Conservation (phyloP, 495 filamentous ascomycete genomes). For the Barbatosphaeria neglecta region DNA sequence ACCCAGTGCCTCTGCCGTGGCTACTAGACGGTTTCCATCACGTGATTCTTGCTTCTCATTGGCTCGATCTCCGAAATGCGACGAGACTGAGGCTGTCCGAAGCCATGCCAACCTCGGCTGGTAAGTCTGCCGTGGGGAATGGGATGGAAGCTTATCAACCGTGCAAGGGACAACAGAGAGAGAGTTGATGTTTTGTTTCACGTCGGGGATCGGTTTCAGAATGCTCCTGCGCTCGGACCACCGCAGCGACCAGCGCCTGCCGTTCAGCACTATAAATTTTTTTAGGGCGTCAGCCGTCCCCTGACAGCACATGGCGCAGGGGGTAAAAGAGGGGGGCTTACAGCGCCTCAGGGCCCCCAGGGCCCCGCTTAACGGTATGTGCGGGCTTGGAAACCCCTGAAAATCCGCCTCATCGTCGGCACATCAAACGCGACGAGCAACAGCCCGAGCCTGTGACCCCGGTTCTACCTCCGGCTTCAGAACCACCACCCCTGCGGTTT, state of each 20-base stretch:
- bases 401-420: background rate
- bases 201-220: background rate
- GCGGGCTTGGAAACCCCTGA: conserved; percentile 1
- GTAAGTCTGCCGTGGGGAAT: too few relatives aligned
- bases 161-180: too few relatives aligned
- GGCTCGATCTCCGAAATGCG: too few relatives aligned
- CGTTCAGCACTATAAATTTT: background rate
- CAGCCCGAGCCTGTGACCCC: background rate
- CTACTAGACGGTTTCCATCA: too few relatives aligned
- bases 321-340: background rate
- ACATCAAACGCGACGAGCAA: background rate
- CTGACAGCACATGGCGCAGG: background rate
- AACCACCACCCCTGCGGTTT: too few relatives aligned
- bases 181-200: background rate
- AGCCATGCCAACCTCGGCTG: too few relatives aligned
- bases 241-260: background rate
- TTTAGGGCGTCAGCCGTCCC: background rate
- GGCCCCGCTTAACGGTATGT: background rate
- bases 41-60: too few relatives aligned
- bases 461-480: background rate
- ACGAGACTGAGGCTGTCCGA: too few relatives aligned
- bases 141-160: too few relatives aligned
- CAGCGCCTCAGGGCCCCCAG: background rate
- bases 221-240: background rate
- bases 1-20: too few relatives aligned